Percentiles rank a stretch among this genome's conserved stretches.
Conservation (phyloP, 306 rosid genomes). For the Corylus avellana region DNA sequence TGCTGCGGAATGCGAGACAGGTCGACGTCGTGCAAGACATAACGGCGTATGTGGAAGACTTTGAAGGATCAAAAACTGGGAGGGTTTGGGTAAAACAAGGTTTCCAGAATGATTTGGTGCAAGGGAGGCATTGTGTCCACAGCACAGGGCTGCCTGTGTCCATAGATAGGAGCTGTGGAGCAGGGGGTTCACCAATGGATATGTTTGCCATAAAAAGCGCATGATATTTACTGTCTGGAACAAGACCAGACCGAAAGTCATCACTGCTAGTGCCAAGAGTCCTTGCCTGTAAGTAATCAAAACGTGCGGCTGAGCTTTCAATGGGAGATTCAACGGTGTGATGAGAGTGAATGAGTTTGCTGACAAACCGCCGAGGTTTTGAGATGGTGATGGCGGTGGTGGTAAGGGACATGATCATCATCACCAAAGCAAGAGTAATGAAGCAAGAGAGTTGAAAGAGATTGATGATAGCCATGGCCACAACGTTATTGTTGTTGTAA, state of each 20-base stretch:
- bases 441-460: background rate
- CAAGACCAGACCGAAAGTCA: slow-evolving; percentile 2
- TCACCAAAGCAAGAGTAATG: background rate
- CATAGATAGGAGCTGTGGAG: slow-evolving; percentile 37
- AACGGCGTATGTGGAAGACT: slow-evolving; percentile 33
- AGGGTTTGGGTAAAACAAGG: slow-evolving; percentile 13
- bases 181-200: slow-evolving; percentile 53
- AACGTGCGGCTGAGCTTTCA: slow-evolving; percentile 18
- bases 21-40: slow-evolving; percentile 3
- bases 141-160: slow-evolving; percentile 42
- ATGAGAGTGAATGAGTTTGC: background rate
- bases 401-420: background rate
- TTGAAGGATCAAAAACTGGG: slow-evolving; percentile 36
- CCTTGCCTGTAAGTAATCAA: slow-evolving; percentile 31
- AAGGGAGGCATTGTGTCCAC: slow-evolving; percentile 56
- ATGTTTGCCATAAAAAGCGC: slow-evolving; percentile 30
- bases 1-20: slow-evolving; percentile 3
- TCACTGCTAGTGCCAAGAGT: slow-evolving; percentile 1
- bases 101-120: slow-evolving; percentile 20
- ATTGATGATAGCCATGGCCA: background rate
- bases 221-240: background rate
- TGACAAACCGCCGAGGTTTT: background rate
- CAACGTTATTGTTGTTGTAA: background rate
- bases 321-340: background rate
- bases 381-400: background rate